Evolutionary conservation across 1,284 basidiomycete species (phyloP), one percentile per base, ranked within the genome.

Genomic region (Ganoderma lingzhi): DNA sequence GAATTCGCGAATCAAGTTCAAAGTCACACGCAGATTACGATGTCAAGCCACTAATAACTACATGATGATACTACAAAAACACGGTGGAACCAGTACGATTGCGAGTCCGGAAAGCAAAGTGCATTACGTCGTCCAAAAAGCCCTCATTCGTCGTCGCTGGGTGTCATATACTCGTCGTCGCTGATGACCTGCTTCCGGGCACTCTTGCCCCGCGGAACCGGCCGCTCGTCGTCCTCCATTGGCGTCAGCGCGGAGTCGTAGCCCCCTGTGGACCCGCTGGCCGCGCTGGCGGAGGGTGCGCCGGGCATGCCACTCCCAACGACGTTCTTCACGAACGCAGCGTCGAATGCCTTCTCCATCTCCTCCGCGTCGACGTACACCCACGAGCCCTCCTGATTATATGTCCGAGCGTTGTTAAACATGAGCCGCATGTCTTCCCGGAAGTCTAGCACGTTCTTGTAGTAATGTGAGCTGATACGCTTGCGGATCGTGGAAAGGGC

Each of bases 311-410:
- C 91, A 48, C 89, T 89, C 28, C 90, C 90, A 19, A 81, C 82
- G 56, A 91, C 88, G 60, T 84, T 79, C 53, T 85, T 85, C 63
- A 87, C 84, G 76, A 89, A 93, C 14, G 89, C 83, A 32, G 86
- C 84, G 72, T 92, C 86, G 78, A 96, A 95, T 62, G 92, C 91
- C 76, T 91, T 93, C 83, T 96, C 93, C 91, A 97, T 95, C 82
- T 94, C 93, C 65, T 95, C 90, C 2, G 97, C 96, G 73, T 98
- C 96, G 73, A 94, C 87, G 82, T 96, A 98, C 39, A 99, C 96
- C 92, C 95, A 93, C 0, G 94, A 96, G 2, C 91, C 93, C 81
- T 95, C 93, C 78, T 92, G 90, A 80, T 97, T 95, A 84, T 96
- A 97, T 53, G 90, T 93, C 77, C 93, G 89, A 5, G 97, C 97